Percentiles rank a stretch among this genome's conserved stretches.
These are phyloP conservation scores for Phytophthora macrochlamydospora DNA, from an alignment of 352 stramenopile species.

Conservation along the genomic window DNA sequence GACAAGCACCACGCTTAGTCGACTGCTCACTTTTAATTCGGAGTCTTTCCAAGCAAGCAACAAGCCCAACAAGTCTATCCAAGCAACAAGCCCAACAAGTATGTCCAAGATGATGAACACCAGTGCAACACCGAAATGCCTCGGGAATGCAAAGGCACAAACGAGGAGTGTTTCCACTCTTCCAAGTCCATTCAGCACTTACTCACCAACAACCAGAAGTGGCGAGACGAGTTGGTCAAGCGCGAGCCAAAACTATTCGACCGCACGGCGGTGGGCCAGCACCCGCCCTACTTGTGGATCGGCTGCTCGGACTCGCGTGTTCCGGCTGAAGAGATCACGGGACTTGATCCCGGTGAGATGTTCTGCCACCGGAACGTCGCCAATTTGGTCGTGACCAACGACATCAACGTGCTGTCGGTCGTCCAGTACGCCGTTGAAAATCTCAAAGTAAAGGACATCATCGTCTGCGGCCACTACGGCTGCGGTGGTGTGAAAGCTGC, in stretches of 20 bases:
- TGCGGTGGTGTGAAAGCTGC: conserved; percentile 90
- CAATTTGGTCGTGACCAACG: conserved; percentile 75
- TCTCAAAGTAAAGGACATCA: conserved; percentile 91
- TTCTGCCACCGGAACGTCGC: conserved; percentile 92
- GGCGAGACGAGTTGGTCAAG: conserved; percentile 58
- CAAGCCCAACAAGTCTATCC: conserved; percentile 1
- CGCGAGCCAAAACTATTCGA: conserved; percentile 74
- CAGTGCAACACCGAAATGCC: conserved; percentile 6
- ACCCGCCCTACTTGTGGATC: conserved; percentile 90
- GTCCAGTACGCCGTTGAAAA: conserved; percentile 86
- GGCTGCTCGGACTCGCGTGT: conserved; percentile 90
- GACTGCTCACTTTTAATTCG: conserved; percentile 13
- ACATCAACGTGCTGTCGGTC: conserved; percentile 70
- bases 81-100: conserved; percentile 4
- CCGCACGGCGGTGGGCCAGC: conserved; percentile 62
- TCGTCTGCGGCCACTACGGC: conserved; percentile 92
- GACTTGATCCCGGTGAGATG: conserved; percentile 77
- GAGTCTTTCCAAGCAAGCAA: conserved; percentile 4
- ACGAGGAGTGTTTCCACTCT: conserved; percentile 29
- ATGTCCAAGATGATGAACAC: conserved; percentile 17
- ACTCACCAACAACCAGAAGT: conserved; percentile 76
- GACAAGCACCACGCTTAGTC: background rate
- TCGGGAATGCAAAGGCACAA: conserved; percentile 15
- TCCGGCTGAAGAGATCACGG: conserved; percentile 85
- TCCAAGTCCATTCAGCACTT: conserved; percentile 57